Conservation (phyloP, 176 grass and related monocot species). For the Neostapfia colusana region DNA sequence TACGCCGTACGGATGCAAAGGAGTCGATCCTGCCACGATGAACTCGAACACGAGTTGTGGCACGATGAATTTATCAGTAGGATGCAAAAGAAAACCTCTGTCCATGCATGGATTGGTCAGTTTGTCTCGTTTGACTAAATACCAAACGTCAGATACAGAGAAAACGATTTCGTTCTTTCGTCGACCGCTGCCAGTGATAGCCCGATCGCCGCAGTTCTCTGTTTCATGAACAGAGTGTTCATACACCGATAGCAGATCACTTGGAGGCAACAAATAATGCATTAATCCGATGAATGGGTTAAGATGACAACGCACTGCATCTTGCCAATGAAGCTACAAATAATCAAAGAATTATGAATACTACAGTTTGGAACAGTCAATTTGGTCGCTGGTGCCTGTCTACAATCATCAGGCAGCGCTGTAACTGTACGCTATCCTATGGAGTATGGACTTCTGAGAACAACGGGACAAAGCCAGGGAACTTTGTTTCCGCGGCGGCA, state of each 20-base stretch:
- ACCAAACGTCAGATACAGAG: not conserved
- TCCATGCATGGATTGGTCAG: not conserved
- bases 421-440: not conserved
- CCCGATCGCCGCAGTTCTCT: not conserved
- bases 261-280: not conserved
- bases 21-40: not conserved
- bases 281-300: not conserved
- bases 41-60: not conserved
- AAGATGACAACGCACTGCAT: not conserved
- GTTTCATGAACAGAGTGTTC: not conserved
- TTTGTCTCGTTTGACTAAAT: not conserved
- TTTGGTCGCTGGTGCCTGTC: not conserved
- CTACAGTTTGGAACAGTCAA: not conserved
- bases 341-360: not conserved
- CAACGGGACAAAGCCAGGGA: not conserved
- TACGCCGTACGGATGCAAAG: not conserved
- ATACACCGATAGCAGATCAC: not conserved
- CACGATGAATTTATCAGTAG: not conserved
- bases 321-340: not conserved
- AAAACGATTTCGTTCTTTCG: no score
- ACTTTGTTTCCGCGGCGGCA: not conserved
- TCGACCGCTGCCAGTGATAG: no score
- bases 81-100: not conserved
- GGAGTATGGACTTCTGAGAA: no score
- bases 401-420: not conserved